Evolutionary conservation across 163 green algal genomes (phyloP).

Genomic region (Volvox carteri): DNA sequence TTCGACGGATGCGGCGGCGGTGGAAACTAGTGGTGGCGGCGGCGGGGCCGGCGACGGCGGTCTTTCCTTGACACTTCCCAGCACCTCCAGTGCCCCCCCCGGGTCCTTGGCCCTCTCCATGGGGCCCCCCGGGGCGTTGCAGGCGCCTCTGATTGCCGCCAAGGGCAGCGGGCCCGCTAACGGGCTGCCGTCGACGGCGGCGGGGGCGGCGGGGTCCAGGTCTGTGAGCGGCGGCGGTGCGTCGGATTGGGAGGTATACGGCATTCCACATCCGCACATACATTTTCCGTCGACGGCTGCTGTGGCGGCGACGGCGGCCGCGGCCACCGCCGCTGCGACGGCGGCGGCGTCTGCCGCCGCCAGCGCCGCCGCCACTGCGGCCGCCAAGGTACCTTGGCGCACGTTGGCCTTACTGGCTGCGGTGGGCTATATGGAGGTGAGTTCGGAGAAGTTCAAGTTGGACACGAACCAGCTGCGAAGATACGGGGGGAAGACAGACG

Average conservation of each 20-base stretch:
- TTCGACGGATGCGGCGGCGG: background rate
- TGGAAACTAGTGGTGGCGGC: background rate
- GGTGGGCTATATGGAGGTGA: constrained; percentile 54
- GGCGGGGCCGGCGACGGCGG: background rate
- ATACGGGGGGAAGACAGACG: too few species aligned
- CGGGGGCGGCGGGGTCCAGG: background rate
- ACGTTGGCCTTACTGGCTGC: constrained; percentile 39
- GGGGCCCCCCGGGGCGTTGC: background rate
- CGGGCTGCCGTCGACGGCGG: background rate
- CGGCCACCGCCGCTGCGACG: constrained; percentile 21
- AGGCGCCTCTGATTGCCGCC: background rate
- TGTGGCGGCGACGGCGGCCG: constrained; percentile 28
- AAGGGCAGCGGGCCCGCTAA: background rate
- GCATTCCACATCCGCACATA: background rate
- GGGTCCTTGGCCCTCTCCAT: background rate
- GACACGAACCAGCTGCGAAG: too few species aligned
- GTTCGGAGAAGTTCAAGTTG: too few species aligned
- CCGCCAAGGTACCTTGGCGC: constrained; percentile 37
- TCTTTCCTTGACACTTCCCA: background rate
- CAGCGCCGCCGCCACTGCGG: constrained; percentile 7
- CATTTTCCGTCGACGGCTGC: constrained; percentile 28
- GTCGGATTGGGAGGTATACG: background rate
- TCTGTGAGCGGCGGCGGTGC: background rate
- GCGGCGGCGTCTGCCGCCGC: constrained; percentile 25
- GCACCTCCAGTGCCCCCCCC: background rate